Evolutionary conservation across 2,329 filamentous ascomycete species (phyloP), one percentile per base, ranked within the genome.

Genomic region (Capronia americana): DNA sequence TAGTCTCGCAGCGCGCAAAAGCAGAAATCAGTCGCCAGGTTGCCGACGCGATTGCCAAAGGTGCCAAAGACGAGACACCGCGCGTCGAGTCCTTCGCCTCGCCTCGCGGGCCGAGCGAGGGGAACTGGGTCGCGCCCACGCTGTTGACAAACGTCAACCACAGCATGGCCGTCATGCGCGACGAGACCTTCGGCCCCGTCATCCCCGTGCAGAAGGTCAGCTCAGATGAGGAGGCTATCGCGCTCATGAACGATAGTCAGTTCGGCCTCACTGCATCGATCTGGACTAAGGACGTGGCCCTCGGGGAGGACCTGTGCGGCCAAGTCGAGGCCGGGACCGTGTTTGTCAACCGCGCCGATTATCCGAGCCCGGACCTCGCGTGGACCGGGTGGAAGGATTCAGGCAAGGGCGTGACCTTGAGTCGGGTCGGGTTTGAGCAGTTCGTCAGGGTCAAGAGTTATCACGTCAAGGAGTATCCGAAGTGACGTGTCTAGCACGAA

Each of bases 361-460:
- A 88, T 78, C 94, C 94, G 56, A 92, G 90, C 77, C 92, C 94
- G 69, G 92, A 96, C 78, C 86, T 96, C 72, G 92, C 93, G n/a
- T 96, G 92, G 92, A 95, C 93, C 2, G 94, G 94, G 11, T 97
- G 93, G 93, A 98, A 98, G 83, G 93, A 97, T 77, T 97, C 93
- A 67, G 94, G 94, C 70, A 93, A 92, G 79, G 94, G 94, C 24
- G 90, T 93, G 73, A 97, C 93, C 10, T 81, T 98, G 73, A 95
- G 92, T 80, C 89, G 83, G 73, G 96, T 93, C 75, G 94, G 94
- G 11, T 98, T 96, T 76, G 94, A 97, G 74, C 92, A 96, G 77
- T 98, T 97, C 76, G 90, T 96, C 76, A 96, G 95, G 85, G 85
- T 97, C 74, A 97, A 97, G 88, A 97, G 92, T 83, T 96, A 90